Evolutionary conservation across 805 yeast species (phyloP).

Genomic region (Candida tallmaniae): DNA sequence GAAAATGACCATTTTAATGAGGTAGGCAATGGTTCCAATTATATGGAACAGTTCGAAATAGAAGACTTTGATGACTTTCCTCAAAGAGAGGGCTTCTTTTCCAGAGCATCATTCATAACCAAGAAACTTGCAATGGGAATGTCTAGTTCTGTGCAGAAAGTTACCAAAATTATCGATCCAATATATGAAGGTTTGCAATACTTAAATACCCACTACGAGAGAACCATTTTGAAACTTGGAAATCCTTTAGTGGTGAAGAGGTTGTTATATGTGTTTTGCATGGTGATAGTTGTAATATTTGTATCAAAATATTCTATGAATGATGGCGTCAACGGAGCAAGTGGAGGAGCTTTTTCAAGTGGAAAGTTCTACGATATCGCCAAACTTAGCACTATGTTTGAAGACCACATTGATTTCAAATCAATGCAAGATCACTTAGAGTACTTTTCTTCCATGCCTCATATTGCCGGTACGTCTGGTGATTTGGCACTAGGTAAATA

Average conservation of each 20-base stretch:
- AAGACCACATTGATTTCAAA: conserved; percentile 47
- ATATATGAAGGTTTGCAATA: conserved; percentile 44
- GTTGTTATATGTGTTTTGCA: conserved; percentile 61
- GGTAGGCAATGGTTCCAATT: background rate
- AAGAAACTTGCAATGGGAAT: conserved; percentile 10
- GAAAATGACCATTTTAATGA: conserved; percentile 2
- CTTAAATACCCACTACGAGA: conserved; percentile 48
- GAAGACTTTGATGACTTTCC: conserved; percentile 15
- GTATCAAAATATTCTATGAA: conserved; percentile 53
- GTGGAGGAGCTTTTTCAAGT: conserved; percentile 37
- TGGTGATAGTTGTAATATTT: conserved; percentile 54
- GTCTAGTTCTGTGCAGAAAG: conserved; percentile 30
- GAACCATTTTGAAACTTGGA: conserved; percentile 60
- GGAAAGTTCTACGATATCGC: conserved; percentile 65
- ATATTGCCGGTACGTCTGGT: conserved; percentile 83
- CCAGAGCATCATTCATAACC: conserved; percentile 28
- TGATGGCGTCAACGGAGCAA: conserved; percentile 34
- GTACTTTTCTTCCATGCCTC: conserved; percentile 77
- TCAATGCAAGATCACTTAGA: conserved; percentile 63
- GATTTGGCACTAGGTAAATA: conserved; percentile 70
- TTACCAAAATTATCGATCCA: conserved; percentile 46
- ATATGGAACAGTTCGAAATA: conserved; percentile 14
- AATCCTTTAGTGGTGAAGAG: conserved; percentile 83
- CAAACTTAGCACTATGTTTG: conserved; percentile 45
- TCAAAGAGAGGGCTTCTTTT: conserved; percentile 20